phyloP scores from a whole-genome alignment of 2,329 filamentous ascomycete species.

The Alternaria conjuncta region DNA sequence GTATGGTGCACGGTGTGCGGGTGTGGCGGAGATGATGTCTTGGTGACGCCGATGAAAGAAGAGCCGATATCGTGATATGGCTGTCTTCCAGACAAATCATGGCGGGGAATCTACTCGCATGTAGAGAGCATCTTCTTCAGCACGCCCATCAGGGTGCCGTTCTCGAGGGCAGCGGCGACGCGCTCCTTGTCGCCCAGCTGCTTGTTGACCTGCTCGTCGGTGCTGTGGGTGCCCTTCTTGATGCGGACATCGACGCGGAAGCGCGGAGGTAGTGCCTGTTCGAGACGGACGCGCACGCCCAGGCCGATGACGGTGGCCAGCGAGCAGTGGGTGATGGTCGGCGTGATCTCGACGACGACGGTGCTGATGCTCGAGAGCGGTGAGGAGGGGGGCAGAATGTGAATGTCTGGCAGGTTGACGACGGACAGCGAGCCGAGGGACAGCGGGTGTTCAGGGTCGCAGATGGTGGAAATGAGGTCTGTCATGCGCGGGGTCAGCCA shows the following conservation, averaged over 20 bases:
- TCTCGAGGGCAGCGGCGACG: constrained; percentile 92
- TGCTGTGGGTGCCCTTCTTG: constrained; percentile 94
- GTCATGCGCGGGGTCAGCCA: constrained; percentile 31
- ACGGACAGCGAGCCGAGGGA: constrained; percentile 92
- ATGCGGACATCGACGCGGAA: constrained; percentile 92
- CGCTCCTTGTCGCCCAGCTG: constrained; percentile 96
- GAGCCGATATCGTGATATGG: not conserved
- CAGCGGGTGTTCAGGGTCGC: constrained; percentile 94
- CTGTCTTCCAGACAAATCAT: too few relatives aligned
- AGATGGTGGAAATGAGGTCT: constrained; percentile 95
- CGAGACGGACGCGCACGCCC: constrained; percentile 87
- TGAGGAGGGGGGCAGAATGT: constrained; percentile 72
- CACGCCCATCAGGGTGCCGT: constrained; percentile 85
- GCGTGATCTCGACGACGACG: constrained; percentile 88
- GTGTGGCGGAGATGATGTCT: not conserved
- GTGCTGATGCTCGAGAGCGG: constrained; percentile 69
- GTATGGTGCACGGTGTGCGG: not conserved
- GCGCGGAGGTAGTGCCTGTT: constrained; percentile 87
- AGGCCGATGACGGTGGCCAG: constrained; percentile 95
- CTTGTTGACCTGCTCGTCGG: constrained; percentile 95
- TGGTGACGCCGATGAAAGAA: not conserved
- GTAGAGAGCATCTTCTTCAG: constrained; percentile 93
- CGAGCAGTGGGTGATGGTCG: constrained; percentile 96
- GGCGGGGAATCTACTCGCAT: constrained; percentile 61
- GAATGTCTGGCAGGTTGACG: constrained; percentile 93